These are phyloP conservation scores for Pistacia atlantica DNA, from an alignment of 345 rosid genomes.

Conservation along the genomic window DNA sequence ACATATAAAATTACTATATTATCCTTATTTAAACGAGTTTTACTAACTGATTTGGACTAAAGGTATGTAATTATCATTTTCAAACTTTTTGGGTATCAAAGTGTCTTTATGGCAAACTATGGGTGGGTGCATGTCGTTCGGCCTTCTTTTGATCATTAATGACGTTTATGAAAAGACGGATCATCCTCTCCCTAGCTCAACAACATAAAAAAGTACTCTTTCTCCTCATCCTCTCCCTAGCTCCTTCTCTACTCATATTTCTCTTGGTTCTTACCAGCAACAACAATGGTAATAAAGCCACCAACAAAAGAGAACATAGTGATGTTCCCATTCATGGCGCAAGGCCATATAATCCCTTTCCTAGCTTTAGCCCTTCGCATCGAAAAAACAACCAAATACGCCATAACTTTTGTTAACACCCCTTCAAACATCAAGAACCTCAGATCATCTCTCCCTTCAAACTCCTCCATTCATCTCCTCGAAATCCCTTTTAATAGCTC, in stretches of 20 bases:
- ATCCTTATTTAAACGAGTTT: no score
- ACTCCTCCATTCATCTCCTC: conserved; percentile 38
- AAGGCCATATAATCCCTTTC: conserved; percentile 49
- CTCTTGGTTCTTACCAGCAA: background rate
- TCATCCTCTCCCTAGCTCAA: no score
- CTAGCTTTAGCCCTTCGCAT: conserved; percentile 43
- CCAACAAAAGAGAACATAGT: conserved; percentile 19
- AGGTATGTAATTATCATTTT: no score
- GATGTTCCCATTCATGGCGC: conserved; percentile 48
- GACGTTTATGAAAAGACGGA: no score
- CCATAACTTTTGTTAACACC: conserved; percentile 34
- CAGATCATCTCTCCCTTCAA: conserved; percentile 34
- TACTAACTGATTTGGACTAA: no score
- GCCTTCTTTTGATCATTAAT: no score
- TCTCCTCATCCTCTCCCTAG: no score
- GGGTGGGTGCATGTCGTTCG: no score
- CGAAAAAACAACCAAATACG: conserved; percentile 10
- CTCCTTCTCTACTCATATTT: no score
- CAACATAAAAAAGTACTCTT: background rate
- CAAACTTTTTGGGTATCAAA: no score
- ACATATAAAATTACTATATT: no score
- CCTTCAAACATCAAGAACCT: conserved; percentile 41
- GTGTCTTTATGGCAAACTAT: no score
- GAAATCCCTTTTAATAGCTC: conserved; percentile 39
- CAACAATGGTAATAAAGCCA: background rate